A percentile compares a stretch with the other conserved stretches of the same genome.
These are phyloP conservation scores for Sarocladiaceae sp. DNA, from an alignment of 2,329 filamentous ascomycete genomes.

Conservation along the genomic window DNA sequence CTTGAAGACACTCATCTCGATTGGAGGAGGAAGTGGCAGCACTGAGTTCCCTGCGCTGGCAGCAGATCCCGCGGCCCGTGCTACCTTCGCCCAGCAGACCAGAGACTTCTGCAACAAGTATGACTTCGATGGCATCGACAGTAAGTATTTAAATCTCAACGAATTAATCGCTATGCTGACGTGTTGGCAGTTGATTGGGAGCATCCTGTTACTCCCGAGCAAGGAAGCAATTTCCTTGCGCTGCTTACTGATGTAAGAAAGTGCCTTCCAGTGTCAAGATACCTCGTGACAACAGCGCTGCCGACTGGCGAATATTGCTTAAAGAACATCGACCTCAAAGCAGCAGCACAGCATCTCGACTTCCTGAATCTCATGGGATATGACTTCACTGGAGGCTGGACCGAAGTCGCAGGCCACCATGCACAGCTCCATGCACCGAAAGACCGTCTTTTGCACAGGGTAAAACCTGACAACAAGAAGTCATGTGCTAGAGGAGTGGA, in stretches of 20 bases:
- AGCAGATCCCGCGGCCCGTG: constrained; percentile 38
- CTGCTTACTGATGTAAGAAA: constrained; percentile 52
- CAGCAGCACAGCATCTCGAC: constrained; percentile 50
- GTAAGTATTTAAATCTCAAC: constrained; percentile 29
- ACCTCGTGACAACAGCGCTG: constrained; percentile 57
- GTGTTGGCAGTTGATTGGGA: constrained; percentile 60
- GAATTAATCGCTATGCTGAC: background rate
- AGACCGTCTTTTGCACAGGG: constrained; percentile 16
- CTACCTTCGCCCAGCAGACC: constrained; percentile 51
- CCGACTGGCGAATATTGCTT: constrained; percentile 60
- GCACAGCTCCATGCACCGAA: constrained; percentile 52
- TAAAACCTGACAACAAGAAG: background rate
- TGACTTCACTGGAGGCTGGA: constrained; percentile 64
- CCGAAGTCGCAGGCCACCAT: constrained; percentile 56
- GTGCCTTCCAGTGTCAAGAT: constrained; percentile 49
- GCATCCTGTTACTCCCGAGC: constrained; percentile 48
- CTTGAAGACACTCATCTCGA: constrained; percentile 57
- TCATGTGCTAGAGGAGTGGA: constrained; percentile 54
- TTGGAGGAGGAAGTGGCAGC: constrained; percentile 62
- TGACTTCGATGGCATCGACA: constrained; percentile 60
- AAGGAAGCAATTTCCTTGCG: constrained; percentile 54
- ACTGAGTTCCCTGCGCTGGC: constrained; percentile 57
- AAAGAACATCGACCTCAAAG: constrained; percentile 51
- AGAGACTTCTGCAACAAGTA: constrained; percentile 51
- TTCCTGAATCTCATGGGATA: constrained; percentile 66